Base-by-base conservation (phyloP, 306 rosid species). In the Rubus idaeus region DNA sequence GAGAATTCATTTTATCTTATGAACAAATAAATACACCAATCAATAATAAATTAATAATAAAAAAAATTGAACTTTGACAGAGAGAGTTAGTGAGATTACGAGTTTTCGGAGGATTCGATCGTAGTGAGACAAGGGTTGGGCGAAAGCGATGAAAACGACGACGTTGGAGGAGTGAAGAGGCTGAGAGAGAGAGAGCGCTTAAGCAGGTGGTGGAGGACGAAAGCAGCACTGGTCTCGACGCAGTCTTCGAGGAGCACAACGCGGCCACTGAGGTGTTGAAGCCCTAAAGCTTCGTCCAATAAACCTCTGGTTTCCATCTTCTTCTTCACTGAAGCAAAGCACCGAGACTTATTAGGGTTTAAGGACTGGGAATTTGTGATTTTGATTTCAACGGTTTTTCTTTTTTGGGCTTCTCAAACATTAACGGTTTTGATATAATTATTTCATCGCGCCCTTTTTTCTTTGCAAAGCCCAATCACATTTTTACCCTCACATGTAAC, bases 161-260 rank as follows among this genome's bases (percentile, higher is more conserved):
- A 84, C 87, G 41, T 84, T 76, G 69, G 88, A 81, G 71, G 94
- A 78, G 57, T 76, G 76, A 64, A 82, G 58, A 57, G 79, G 81
- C 67, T 56, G n/a, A n/a, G 77, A 40, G 90, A 79, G 73, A 94
- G 82, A 9, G 90, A 75, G 85, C 87, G 90, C 74, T 92, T 92
- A 68, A 95, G 83, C 50, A 95, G 86, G 70, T 92, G 96, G 66
- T 95, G 99, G 73, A 95, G 96, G 78, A 95, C 88, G 60, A 95
- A 91, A 72, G 98, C 78, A 17, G 84, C 99, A 57, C 89, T 88
- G 9, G 97, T 95, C 82, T 95, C 89, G 3, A 92, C 93, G 71
- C 88, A 85, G 65, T 95, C 99, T 76, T 95, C 93, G 55, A 95
- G 74, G 18, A 90, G 86, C 44, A 90, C 69, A 13, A 88, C 83